A percentile compares a stretch with the other conserved stretches of the same genome.
Evolutionary conservation across 768 basidiomycete genomes (phyloP).

Genomic region (Trametes cubensis): DNA sequence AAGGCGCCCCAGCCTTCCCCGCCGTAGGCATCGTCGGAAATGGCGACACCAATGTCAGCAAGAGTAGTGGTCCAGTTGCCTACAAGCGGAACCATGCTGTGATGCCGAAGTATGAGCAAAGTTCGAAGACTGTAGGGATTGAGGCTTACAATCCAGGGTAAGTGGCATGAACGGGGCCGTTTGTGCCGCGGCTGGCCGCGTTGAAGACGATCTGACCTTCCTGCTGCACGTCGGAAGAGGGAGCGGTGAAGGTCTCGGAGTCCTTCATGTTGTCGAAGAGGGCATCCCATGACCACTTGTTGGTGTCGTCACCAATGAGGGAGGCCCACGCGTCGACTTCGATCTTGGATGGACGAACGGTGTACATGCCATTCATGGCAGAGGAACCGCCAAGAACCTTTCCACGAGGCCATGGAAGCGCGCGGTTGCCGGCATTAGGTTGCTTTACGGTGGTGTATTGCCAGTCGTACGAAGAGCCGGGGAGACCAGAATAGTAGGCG

Average conservation of each 20-base stretch:
- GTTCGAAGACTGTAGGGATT: conserved; percentile 5
- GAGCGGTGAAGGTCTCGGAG: conserved; percentile 60
- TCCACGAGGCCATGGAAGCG: conserved; percentile 60
- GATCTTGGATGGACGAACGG: conserved; percentile 52
- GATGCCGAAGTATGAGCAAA: background rate
- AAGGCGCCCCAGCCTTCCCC: conserved; percentile 54
- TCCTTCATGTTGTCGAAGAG: conserved; percentile 51
- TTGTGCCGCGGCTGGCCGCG: conserved; percentile 49
- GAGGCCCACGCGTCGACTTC: conserved; percentile 52
- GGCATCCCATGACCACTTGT: conserved; percentile 50
- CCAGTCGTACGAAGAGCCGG: conserved; percentile 57
- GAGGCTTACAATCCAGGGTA: conserved; percentile 57
- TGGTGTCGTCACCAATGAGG: conserved; percentile 42
- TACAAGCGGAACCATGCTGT: conserved; percentile 52
- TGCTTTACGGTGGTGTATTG: conserved; percentile 54
- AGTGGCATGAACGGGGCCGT: conserved; percentile 51
- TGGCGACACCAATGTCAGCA: conserved; percentile 45
- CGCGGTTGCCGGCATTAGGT: conserved; percentile 44
- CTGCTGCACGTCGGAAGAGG: conserved; percentile 41
- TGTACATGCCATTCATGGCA: conserved; percentile 72
- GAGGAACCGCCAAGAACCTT: conserved; percentile 71
- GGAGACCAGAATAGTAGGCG: conserved; percentile 55
- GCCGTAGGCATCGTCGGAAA: conserved; percentile 45
- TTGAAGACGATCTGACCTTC: conserved; percentile 50
- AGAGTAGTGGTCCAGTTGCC: conserved; percentile 60